phyloP scores from a whole-genome alignment of 1,284 basidiomycete genomes.

The Cryptococcus neoformans region DNA sequence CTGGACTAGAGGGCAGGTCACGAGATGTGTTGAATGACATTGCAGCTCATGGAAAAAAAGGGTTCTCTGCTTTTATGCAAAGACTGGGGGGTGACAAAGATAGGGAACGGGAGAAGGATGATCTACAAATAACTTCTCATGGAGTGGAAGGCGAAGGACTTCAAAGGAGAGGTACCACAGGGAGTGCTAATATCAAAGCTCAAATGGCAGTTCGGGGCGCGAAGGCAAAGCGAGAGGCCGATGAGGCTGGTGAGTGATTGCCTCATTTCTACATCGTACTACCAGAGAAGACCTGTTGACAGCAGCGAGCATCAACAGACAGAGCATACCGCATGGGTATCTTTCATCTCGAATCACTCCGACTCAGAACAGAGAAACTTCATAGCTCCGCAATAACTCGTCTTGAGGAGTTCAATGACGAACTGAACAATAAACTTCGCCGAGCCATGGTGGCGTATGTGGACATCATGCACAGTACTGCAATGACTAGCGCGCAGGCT shows the following conservation, averaged over 20 bases:
- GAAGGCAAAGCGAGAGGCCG: conserved; percentile 81
- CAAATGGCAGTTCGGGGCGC: conserved; percentile 62
- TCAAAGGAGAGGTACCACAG: conserved; percentile 17
- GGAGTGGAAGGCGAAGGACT: conserved; percentile 12
- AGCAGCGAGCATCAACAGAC: conserved; percentile 54
- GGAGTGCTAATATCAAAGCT: conserved; percentile 16
- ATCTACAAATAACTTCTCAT: neutral
- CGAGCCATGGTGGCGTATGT: conserved; percentile 65
- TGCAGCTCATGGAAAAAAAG: conserved; percentile 44
- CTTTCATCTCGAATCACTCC: conserved; percentile 89
- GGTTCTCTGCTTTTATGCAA: conserved; percentile 46
- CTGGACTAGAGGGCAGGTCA: conserved; percentile 26
- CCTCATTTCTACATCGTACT: neutral
- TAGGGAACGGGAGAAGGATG: conserved; percentile 20
- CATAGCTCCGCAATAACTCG: conserved; percentile 79
- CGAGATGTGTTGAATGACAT: conserved; percentile 48
- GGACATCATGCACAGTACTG: conserved; percentile 61
- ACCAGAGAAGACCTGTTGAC: neutral
- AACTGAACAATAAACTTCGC: conserved; percentile 66
- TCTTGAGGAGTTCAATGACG: conserved; percentile 72
- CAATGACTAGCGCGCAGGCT: conserved; percentile 57
- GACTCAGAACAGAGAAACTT: conserved; percentile 75
- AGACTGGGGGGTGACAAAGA: conserved; percentile 44
- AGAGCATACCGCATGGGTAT: conserved; percentile 89
- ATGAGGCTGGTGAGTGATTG: conserved; percentile 70